Conservation (phyloP, 2,329 filamentous ascomycete genomes). For the Dendrostoma leiphaemia region DNA sequence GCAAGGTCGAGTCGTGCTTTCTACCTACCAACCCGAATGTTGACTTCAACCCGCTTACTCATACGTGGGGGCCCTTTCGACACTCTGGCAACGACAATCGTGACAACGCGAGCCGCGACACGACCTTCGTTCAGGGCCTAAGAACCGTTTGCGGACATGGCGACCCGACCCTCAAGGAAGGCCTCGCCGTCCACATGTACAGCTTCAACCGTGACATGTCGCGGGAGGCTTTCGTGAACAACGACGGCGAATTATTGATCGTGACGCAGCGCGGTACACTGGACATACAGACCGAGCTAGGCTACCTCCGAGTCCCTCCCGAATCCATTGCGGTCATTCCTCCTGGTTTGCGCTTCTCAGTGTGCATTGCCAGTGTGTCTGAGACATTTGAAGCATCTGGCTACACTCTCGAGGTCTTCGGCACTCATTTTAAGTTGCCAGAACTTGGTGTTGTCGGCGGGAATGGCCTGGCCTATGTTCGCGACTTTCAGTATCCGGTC, state of each 20-base stretch:
- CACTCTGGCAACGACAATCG: background rate
- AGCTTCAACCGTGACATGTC: slow-evolving; percentile 45
- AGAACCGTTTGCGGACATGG: slow-evolving; percentile 49
- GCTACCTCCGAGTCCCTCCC: slow-evolving; percentile 54
- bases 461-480: slow-evolving; percentile 60
- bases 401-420: slow-evolving; percentile 63
- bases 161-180: slow-evolving; percentile 48
- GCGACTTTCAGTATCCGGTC: slow-evolving; percentile 62
- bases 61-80: slow-evolving; percentile 22
- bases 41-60: slow-evolving; percentile 21
- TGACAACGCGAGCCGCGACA: background rate
- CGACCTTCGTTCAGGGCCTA: slow-evolving; percentile 42
- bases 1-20: slow-evolving; percentile 21
- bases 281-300: slow-evolving; percentile 66
- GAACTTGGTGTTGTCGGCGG: slow-evolving; percentile 65
- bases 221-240: slow-evolving; percentile 44
- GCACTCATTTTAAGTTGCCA: slow-evolving; percentile 60
- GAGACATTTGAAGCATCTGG: slow-evolving; percentile 27
- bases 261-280: slow-evolving; percentile 60
- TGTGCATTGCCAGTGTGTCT: slow-evolving; percentile 52
- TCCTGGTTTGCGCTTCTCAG: slow-evolving; percentile 59
- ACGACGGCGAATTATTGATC: slow-evolving; percentile 65
- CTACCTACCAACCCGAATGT: slow-evolving; percentile 21
- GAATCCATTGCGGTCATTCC: slow-evolving; percentile 66
- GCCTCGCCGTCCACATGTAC: slow-evolving; percentile 48